Conservation (phyloP, 176 grass and related monocot genomes). For the Carex scoparia region DNA sequence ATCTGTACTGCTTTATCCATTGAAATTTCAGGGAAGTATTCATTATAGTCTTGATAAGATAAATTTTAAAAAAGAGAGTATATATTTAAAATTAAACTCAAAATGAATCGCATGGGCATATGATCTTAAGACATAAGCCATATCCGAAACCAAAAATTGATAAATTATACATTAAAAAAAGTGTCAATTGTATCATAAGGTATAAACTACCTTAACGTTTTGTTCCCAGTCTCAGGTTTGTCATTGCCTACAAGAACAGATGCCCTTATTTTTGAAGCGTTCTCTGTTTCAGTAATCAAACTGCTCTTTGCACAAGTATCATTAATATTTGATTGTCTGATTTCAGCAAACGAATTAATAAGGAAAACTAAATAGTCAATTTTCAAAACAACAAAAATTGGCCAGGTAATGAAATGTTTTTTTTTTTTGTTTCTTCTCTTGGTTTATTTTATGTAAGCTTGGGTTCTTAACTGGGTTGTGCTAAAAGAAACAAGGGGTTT, state of each 20-base stretch:
- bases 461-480: background rate
- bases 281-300: conserved; percentile 35
- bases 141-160: conserved; percentile 19
- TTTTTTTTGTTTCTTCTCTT: conserved; percentile 3
- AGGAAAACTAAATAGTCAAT: background rate
- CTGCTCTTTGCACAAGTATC: conserved; percentile 30
- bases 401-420: background rate
- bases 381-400: background rate
- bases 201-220: conserved; percentile 32
- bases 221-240: conserved; percentile 16
- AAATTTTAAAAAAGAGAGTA: background rate
- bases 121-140: background rate
- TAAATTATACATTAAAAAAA: conserved; percentile 15
- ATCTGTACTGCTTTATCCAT: conserved; percentile 20
- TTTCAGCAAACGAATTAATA: conserved; percentile 6
- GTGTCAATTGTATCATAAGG: background rate
- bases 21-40: background rate
- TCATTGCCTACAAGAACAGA: conserved; percentile 19
- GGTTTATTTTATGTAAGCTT: conserved; percentile 22
- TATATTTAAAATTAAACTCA: background rate
- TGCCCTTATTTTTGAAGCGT: conserved; percentile 30
- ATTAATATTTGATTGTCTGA: conserved; percentile 41
- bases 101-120: conserved; percentile 1
- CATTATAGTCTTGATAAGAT: background rate
- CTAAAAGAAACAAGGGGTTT: background rate